Conservation (phyloP, 2,329 filamentous ascomycete species). For the Botryosphaeria agaves region DNA sequence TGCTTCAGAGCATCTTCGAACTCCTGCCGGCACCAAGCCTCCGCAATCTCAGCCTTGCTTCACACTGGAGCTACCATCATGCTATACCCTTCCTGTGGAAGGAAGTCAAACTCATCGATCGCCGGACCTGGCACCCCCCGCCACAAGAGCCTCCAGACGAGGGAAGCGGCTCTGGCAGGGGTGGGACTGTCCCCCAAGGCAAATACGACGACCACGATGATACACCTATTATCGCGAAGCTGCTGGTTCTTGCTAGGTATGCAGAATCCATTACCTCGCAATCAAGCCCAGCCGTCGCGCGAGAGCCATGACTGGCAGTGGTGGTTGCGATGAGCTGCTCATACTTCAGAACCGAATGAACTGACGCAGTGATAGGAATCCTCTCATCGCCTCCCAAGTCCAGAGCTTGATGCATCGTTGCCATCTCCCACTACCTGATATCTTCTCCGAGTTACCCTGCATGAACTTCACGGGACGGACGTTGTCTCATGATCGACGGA, state of each 20-base stretch:
- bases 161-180: too few species aligned
- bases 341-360: too few species aligned
- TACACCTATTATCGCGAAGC: slow-evolving; percentile 23
- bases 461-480: slow-evolving; percentile 20
- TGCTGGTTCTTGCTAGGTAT: slow-evolving; percentile 22
- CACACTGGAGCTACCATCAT: slow-evolving; percentile 16
- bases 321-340: too few species aligned
- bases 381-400: slow-evolving; percentile 23
- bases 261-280: too few species aligned
- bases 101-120: slow-evolving; percentile 22
- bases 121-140: too few species aligned
- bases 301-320: too few species aligned
- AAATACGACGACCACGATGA: slow-evolving; percentile 19
- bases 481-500: slow-evolving; percentile 21
- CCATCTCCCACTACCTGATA: slow-evolving; percentile 25
- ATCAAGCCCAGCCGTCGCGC: too few species aligned
- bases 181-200: slow-evolving; percentile 3
- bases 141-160: slow-evolving; percentile 7
- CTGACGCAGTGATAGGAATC: slow-evolving; percentile 15
- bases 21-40: slow-evolving; percentile 15
- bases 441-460: slow-evolving; percentile 24
- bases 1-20: slow-evolving; percentile 21
- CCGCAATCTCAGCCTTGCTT: slow-evolving; percentile 15
- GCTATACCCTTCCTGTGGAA: slow-evolving; percentile 22
- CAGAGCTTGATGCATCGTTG: slow-evolving; percentile 26